Percentiles rank a stretch among this genome's conserved stretches.
phyloP scores from a whole-genome alignment of 2,329 filamentous ascomycete genomes.

The Falciphora oryzae region DNA sequence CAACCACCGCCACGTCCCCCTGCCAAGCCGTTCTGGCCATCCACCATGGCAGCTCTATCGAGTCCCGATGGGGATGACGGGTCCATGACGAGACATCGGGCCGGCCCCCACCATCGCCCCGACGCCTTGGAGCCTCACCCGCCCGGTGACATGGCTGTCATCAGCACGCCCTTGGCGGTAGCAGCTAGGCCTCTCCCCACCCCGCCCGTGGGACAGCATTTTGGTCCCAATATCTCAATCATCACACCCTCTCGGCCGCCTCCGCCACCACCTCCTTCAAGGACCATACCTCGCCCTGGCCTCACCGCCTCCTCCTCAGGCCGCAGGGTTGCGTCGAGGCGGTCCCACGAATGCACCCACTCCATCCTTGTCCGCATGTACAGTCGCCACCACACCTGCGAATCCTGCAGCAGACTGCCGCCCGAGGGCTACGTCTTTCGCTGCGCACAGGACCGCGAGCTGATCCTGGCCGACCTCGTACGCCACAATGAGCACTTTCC shows the following conservation, averaged over 20 bases:
- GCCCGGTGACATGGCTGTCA: not conserved
- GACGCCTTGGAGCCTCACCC: not conserved
- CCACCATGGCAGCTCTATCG: not conserved
- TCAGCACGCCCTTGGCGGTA: not conserved
- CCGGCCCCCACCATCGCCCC: no score
- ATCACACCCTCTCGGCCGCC: not conserved
- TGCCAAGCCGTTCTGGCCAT: not conserved
- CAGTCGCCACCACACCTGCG: conserved; percentile 46
- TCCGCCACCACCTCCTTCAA: not conserved
- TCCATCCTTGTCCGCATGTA: conserved; percentile 62
- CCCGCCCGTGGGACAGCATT: not conserved
- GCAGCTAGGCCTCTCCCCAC: not conserved
- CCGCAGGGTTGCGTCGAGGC: conserved; percentile 1
- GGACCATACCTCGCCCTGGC: not conserved
- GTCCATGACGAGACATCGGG: not conserved
- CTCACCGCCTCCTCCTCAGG: not conserved
- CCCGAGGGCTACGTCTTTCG: conserved; percentile 67
- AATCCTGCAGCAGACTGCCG: conserved; percentile 49
- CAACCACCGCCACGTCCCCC: not conserved
- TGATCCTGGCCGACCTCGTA: conserved; percentile 25
- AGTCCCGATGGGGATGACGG: not conserved
- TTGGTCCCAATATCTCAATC: not conserved
- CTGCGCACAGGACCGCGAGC: conserved; percentile 60
- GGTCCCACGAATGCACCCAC: conserved; percentile 52
- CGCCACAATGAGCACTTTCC: conserved; percentile 17